Percentiles rank a stretch among this genome's conserved stretches.
Conservation (phyloP, 495 filamentous ascomycete genomes). For the Entonaema liquescens region DNA sequence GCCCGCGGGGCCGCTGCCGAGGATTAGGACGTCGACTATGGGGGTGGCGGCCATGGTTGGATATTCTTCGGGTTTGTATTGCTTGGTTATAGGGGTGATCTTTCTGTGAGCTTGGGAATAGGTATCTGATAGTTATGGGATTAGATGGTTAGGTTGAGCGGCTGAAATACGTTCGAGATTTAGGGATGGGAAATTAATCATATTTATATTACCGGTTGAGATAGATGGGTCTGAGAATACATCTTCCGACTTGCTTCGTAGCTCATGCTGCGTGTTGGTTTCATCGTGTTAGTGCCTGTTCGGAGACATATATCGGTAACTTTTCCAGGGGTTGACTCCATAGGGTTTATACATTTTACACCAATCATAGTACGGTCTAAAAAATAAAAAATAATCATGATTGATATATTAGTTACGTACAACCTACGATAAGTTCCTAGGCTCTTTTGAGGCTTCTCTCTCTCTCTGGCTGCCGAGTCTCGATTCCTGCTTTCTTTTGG, state of each 20-base stretch:
- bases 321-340: background rate
- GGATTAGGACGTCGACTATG: slow-evolving; percentile 59
- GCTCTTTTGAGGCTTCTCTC: no score
- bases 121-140: background rate
- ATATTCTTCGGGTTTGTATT: background rate
- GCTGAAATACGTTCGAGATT: background rate
- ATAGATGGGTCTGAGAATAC: background rate
- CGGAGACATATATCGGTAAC: slow-evolving; percentile 22
- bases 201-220: background rate
- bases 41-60: background rate
- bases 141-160: background rate
- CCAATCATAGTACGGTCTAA: no score
- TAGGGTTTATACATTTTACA: background rate
- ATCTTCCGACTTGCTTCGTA: background rate
- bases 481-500: background rate
- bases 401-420: no score
- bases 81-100: no score
- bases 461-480: background rate
- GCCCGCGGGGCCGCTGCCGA: slow-evolving; percentile 67
- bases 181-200: background rate
- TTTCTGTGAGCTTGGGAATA: background rate
- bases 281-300: background rate
- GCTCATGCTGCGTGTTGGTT: background rate
- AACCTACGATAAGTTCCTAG: background rate
- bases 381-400: no score